Evolutionary conservation across 148 eudicot genomes (phyloP), one percentile per base, ranked within the genome.

Genomic region (Hydrangea macrophylla): DNA sequence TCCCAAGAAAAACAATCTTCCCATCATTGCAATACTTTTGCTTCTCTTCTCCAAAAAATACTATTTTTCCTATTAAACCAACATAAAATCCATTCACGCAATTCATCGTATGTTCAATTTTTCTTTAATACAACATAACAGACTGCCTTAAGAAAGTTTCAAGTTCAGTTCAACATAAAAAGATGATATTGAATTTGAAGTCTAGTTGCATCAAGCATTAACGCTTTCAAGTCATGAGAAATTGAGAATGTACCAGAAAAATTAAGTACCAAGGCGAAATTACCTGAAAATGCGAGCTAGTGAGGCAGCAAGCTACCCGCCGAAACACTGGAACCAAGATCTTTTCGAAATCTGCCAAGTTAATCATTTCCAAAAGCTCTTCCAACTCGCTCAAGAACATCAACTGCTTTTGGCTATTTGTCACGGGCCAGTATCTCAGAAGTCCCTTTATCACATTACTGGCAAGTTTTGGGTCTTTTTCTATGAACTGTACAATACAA

Each of bases 221-320:
- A 35, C 4, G 8, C 4, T 8, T 35, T 35, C 44, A 20, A 18
- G 58, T 23, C 51, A 7, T 25, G 31, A 50, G 53, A 55, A 65
- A 51, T 9, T 53, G 17, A 27, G 22, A 7, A 65, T 26, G 15
- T 59, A 59, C 55, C 27, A 67, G 60, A 30, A 51, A 12, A 60
- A n/a, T n/a, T n/a, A n/a, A n/a, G n/a, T n/a, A n/a, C n/a, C n/a
- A n/a, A n/a, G n/a, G n/a, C n/a, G n/a, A n/a, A n/a, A 37, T 68
- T 71, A 83, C 87, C 87, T 83, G 87, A 58, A 83, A 83, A 75
- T 83, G 87, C 64, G 54, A 77, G 72, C 87, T 83, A 42, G 75
- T 81, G 28, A 83, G 83, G 71, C 82, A 80, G 57, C 67, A 79
- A n/a, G 67, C 72, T 32, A 83, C 42, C 44, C 84, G 84, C 36